phyloP scores from a whole-genome alignment of 805 yeast genomes.

The Barnettozyma vustinii region DNA sequence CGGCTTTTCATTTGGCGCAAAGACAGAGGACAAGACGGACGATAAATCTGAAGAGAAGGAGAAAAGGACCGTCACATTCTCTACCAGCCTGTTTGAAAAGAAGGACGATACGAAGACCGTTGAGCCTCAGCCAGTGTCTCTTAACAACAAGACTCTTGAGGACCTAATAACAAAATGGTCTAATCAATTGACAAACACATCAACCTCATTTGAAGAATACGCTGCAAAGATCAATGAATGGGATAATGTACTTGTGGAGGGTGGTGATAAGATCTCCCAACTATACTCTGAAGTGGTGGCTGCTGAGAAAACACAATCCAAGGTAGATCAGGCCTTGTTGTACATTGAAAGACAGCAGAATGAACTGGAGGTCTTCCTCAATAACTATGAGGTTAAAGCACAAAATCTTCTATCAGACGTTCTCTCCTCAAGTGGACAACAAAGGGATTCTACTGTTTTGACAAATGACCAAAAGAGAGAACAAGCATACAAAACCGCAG shows the following conservation, averaged over 20 bases:
- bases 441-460: constrained; percentile 30
- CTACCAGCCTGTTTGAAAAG: constrained; percentile 24
- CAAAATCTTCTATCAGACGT: constrained; percentile 33
- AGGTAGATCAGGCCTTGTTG: constrained; percentile 79
- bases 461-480: constrained; percentile 83
- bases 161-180: constrained; percentile 94
- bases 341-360: constrained; percentile 91
- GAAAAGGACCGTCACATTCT: constrained; percentile 25
- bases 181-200: constrained; percentile 67
- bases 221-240: constrained; percentile 72
- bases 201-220: constrained; percentile 69
- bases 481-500: constrained; percentile 84
- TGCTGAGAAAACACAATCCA: constrained; percentile 80
- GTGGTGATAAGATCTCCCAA: constrained; percentile 79
- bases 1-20: constrained; percentile 13
- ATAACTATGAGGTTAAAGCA: constrained; percentile 61
- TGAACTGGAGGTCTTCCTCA: constrained; percentile 77
- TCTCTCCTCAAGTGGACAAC: constrained; percentile 27
- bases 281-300: constrained; percentile 70
- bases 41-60: constrained; percentile 16
- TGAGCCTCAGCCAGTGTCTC: constrained; percentile 64
- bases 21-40: constrained; percentile 13
- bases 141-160: constrained; percentile 88
- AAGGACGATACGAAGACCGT: constrained; percentile 47
- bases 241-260: constrained; percentile 79